Conservation (phyloP, 108 stramenopile genomes). For the Skeletonema tropicum region DNA sequence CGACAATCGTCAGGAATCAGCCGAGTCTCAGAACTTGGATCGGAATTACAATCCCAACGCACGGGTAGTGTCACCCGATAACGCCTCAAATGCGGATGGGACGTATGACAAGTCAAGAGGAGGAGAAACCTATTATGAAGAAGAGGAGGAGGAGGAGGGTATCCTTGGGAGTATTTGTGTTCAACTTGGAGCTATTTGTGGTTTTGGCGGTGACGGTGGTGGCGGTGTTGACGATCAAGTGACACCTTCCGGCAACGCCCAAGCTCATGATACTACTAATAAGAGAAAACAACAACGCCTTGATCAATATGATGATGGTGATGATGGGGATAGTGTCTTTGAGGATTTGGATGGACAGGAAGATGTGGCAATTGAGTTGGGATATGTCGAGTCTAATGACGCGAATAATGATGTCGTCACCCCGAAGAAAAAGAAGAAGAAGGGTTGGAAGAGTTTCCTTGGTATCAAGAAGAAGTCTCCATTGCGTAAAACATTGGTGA, state of each 20-base stretch:
- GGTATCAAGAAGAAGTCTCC: slow-evolving; percentile 9
- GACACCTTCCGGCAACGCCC: not conserved
- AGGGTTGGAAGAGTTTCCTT: slow-evolving; percentile 20
- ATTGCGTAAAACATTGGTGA: not conserved
- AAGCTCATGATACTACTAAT: not conserved
- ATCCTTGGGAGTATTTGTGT: not conserved
- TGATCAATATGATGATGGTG: slow-evolving; percentile 5
- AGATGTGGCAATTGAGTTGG: slow-evolving; percentile 74
- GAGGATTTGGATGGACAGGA: slow-evolving; percentile 47
- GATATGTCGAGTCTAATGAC: slow-evolving; percentile 53
- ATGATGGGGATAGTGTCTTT: slow-evolving; percentile 11
- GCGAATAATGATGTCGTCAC: not conserved
- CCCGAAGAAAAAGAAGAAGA: not conserved
- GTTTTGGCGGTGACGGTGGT: not conserved
- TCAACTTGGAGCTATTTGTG: slow-evolving; percentile 12
- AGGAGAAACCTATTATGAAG: not conserved
- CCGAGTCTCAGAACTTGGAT: not conserved
- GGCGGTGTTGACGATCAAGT: not conserved
- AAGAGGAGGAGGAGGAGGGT: not conserved
- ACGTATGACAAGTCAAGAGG: not conserved
- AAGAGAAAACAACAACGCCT: not conserved
- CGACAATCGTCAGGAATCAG: slow-evolving; percentile 9
- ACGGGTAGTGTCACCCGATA: not conserved
- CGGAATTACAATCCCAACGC: not conserved
- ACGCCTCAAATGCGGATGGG: not conserved